Conservation (phyloP, 139 green algal species). For the Picochlorum sp. region DNA sequence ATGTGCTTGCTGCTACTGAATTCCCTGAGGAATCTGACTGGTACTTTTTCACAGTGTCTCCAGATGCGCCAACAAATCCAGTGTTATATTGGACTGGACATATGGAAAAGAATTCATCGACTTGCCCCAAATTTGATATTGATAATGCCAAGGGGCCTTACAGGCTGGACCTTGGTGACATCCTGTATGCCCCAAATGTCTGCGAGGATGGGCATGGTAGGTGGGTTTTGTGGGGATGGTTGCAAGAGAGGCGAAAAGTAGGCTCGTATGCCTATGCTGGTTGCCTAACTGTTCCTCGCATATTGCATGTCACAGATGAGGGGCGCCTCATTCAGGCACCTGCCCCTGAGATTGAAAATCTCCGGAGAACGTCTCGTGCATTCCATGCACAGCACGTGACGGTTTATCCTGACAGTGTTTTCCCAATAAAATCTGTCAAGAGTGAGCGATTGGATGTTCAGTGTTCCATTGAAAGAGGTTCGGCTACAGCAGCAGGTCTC, state of each 20-base stretch:
- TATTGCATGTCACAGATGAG: constrained; percentile 42
- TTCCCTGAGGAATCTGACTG: constrained; percentile 9
- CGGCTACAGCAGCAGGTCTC: constrained; percentile 27
- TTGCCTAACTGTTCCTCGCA: constrained; percentile 65
- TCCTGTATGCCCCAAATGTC: constrained; percentile 58
- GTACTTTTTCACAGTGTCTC: constrained; percentile 40
- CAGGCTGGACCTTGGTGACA: constrained; percentile 47
- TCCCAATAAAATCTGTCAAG: background rate
- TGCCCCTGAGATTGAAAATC: constrained; percentile 25
- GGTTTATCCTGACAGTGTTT: constrained; percentile 1
- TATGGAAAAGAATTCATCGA: constrained; percentile 1
- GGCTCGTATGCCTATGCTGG: constrained; percentile 67
- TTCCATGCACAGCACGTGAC: constrained; percentile 10
- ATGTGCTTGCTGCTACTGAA: too few relatives aligned
- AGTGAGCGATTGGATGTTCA: constrained; percentile 21
- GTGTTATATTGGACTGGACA: constrained; percentile 47
- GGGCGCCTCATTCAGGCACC: constrained; percentile 38
- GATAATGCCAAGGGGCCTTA: constrained; percentile 35
- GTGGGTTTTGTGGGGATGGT: constrained; percentile 73
- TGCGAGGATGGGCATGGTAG: constrained; percentile 50
- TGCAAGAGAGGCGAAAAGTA: constrained; percentile 68
- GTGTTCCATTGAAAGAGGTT: constrained; percentile 8
- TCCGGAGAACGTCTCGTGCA: constrained; percentile 16
- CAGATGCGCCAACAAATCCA: constrained; percentile 49
- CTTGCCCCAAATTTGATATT: constrained; percentile 25